Base-by-base conservation (phyloP, 2,329 filamentous ascomycete genomes). In the Gnomoniopsis smithogilvyi region DNA sequence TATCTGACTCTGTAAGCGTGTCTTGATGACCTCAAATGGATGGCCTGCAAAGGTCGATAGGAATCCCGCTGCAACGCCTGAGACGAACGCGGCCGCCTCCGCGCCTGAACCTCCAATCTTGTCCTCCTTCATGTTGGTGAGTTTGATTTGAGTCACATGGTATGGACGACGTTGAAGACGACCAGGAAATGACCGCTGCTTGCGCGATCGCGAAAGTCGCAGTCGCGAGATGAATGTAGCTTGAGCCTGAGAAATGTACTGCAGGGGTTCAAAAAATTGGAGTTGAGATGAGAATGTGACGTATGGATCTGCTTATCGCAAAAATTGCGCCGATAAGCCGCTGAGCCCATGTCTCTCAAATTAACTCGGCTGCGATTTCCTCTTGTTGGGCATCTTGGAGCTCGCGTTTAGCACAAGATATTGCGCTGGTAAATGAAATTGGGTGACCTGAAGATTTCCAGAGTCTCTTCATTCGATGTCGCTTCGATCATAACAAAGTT, bases 21-120 rank as follows among this genome's bases (percentile, higher is more conserved):
- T 98, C 81, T 99, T 99, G 72, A 98, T 87, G 64, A 99, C 87
- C 76, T 99, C 95, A 61, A 99, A 85, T 34, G 95, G 95, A 72
- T 98, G 94, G 54, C 95, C 89, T 58, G 87, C 88, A 51, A 98
- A 81, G 24, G 95, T 98, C 55, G 93, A 90, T 66, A 92, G 83
- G 58, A 92, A 83, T 62, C 95, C 95, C 61, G 95, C 95, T 64
- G 89, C 90, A 74, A 99, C 89, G 67, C 95, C 95, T 62, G 95
- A 92, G 72, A 93, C 80, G 69, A 89, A 89, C 3, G 15, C 17
- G 19, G 90, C 91, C 75, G 90, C 86, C 69, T 89, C 88, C 70
- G 89, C 78, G 75, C 82, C 84, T 77, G 45, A 22, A 34, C n/a
- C 51, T 45, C 77, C 83, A 79, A 82, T 69, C 65, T 75, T 76